A percentile compares a stretch with the other conserved stretches of the same genome.
Evolutionary conservation across 2,329 filamentous ascomycete species (phyloP).

Genomic region (Byssothecium circinans): DNA sequence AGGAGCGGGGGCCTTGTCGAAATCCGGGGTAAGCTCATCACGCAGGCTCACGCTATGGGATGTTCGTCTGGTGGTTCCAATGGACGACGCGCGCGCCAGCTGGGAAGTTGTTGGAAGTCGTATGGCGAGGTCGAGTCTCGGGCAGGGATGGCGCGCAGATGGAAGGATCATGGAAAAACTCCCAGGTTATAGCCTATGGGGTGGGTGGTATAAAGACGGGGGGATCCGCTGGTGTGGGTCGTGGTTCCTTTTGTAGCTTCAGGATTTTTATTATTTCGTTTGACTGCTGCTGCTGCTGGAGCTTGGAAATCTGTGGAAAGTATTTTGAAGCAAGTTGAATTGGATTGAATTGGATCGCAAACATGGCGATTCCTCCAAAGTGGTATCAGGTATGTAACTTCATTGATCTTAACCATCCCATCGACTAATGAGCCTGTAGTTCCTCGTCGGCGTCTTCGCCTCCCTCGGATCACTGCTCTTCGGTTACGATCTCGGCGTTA

Average conservation of each 20-base stretch:
- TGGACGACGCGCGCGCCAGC: too few relatives aligned
- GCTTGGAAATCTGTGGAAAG: too few relatives aligned
- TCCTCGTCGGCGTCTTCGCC: constrained; percentile 61
- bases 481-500: constrained; percentile 63
- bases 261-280: too few relatives aligned
- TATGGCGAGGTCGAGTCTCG: too few relatives aligned
- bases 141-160: too few relatives aligned
- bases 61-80: too few relatives aligned
- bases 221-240: constrained; percentile 10
- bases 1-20: constrained; percentile 10
- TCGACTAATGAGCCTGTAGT: constrained; percentile 42
- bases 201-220: constrained; percentile 21
- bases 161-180: too few relatives aligned
- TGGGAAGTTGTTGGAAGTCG: too few relatives aligned
- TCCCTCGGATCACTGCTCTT: constrained; percentile 61
- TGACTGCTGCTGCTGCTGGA: too few relatives aligned
- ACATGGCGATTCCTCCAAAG: constrained; percentile 59
- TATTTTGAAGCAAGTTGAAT: background rate
- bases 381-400: constrained; percentile 55
- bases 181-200: too few relatives aligned
- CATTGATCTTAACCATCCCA: background rate
- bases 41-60: too few relatives aligned
- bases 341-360: constrained; percentile 12
- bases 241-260: constrained; percentile 10
- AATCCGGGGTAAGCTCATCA: constrained; percentile 19